phyloP scores from a whole-genome alignment of 495 filamentous ascomycete species.

The Niebla homalea region DNA sequence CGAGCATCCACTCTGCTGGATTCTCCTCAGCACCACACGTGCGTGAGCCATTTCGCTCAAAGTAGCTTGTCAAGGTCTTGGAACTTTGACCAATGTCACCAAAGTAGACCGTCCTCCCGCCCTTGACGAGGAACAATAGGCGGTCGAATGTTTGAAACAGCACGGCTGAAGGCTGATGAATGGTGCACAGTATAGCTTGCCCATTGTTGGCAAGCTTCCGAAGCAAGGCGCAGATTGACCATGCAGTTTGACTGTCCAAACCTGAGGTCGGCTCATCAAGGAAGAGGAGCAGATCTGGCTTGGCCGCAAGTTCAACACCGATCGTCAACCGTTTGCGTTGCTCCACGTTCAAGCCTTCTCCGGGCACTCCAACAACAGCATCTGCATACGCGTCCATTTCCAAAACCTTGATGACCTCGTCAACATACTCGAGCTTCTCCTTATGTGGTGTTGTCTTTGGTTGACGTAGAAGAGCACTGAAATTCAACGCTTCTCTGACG shows the following conservation, averaged over 20 bases:
- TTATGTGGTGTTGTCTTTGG: constrained; percentile 49
- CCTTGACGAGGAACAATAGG: constrained; percentile 67
- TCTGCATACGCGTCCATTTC: constrained; percentile 83
- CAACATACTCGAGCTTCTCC: constrained; percentile 78
- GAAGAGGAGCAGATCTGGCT: constrained; percentile 79
- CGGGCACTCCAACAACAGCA: constrained; percentile 74
- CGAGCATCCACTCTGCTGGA: constrained; percentile 93
- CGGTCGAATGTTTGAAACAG: constrained; percentile 87
- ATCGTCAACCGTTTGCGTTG: constrained; percentile 83
- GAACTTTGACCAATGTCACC: constrained; percentile 79
- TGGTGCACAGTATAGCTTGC: constrained; percentile 81
- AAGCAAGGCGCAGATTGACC: constrained; percentile 66
- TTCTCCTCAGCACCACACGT: constrained; percentile 65
- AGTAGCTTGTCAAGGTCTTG: constrained; percentile 58
- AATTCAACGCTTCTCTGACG: constrained; percentile 69
- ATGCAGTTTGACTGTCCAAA: constrained; percentile 75
- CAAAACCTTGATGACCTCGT: constrained; percentile 80
- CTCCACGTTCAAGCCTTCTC: constrained; percentile 86
- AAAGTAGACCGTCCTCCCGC: constrained; percentile 81
- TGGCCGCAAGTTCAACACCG: constrained; percentile 82
- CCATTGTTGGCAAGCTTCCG: constrained; percentile 72
- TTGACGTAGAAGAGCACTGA: constrained; percentile 75
- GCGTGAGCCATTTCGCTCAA: constrained; percentile 63
- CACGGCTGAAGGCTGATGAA: constrained; percentile 85
- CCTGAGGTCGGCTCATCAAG: constrained; percentile 84